phyloP scores from a whole-genome alignment of 257 asterid species.

The Gentiana macrophylla region DNA sequence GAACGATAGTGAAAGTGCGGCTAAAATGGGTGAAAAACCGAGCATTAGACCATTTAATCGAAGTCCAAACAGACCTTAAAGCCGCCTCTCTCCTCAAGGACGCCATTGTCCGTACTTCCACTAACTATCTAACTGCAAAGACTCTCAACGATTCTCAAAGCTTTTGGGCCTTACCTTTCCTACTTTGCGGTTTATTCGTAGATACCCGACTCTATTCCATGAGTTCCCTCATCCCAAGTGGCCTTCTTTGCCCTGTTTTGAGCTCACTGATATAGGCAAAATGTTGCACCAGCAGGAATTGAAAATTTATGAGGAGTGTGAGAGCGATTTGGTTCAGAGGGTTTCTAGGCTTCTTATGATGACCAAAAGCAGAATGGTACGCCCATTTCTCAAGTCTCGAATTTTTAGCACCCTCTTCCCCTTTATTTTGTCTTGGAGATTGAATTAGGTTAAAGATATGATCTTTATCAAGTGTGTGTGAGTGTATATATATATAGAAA shows the following conservation, averaged over 20 bases:
- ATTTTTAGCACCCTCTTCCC: background rate
- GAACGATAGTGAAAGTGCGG: conserved; percentile 63
- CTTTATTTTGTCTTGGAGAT: no score
- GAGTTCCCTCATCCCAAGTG: conserved; percentile 92
- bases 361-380: conserved; percentile 57
- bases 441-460: no score
- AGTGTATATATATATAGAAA: no score
- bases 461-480: no score
- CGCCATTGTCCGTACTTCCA: conserved; percentile 55
- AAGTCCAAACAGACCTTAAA: conserved; percentile 67
- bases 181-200: conserved; percentile 62
- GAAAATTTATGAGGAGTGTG: conserved; percentile 33
- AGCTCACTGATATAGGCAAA: conserved; percentile 48
- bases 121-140: conserved; percentile 55
- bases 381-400: no score
- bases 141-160: conserved; percentile 56
- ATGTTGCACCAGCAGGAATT: conserved; percentile 52
- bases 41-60: conserved; percentile 68
- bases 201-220: conserved; percentile 78
- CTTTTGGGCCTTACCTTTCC: conserved; percentile 77
- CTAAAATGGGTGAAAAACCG: conserved; percentile 92
- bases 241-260: conserved; percentile 68
- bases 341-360: conserved; percentile 74
- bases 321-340: conserved; percentile 49
- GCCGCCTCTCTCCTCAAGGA: conserved; percentile 79